These are phyloP conservation scores for Rhodamnia rubescens DNA, from an alignment of 345 rosid genomes.

Conservation along the genomic window DNA sequence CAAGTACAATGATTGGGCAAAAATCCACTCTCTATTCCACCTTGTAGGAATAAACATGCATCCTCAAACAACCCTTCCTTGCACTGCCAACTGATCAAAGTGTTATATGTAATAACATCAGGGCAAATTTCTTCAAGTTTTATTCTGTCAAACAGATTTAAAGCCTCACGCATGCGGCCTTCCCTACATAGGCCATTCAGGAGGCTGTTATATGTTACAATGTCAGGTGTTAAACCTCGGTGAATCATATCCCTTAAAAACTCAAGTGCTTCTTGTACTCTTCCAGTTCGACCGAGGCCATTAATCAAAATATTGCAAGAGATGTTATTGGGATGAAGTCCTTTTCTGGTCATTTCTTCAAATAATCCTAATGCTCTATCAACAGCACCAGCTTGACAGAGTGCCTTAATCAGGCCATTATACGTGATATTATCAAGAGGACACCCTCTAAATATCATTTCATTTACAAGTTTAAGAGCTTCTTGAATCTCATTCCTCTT, in stretches of 20 bases:
- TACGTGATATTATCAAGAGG: constrained; percentile 63
- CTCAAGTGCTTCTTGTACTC: constrained; percentile 53
- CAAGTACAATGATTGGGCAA: constrained; percentile 60
- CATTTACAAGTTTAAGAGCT: constrained; percentile 64
- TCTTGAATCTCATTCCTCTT: constrained; percentile 52
- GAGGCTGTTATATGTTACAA: constrained; percentile 71
- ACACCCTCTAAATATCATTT: constrained; percentile 73
- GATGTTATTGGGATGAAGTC: constrained; percentile 37
- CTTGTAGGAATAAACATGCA: constrained; percentile 45
- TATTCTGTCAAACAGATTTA: constrained; percentile 49
- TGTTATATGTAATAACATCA: constrained; percentile 70
- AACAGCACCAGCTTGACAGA: constrained; percentile 54
- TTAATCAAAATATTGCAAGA: constrained; percentile 72
- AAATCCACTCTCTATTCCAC: constrained; percentile 43
- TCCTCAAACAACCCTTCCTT: constrained; percentile 43
- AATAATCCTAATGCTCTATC: constrained; percentile 61
- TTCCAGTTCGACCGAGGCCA: constrained; percentile 53
- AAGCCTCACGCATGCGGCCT: constrained; percentile 47
- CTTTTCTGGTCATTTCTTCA: constrained; percentile 67
- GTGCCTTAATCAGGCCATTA: constrained; percentile 58
- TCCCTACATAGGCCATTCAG: constrained; percentile 69
- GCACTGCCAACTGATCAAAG: constrained; percentile 67
- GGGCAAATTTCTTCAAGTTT: constrained; percentile 61
- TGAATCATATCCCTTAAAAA: constrained; percentile 64
- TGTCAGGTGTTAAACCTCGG: constrained; percentile 62